A percentile compares a stretch with the other conserved stretches of the same genome.
phyloP scores from a whole-genome alignment of 2,329 filamentous ascomycete species.

The Claviceps sp. region DNA sequence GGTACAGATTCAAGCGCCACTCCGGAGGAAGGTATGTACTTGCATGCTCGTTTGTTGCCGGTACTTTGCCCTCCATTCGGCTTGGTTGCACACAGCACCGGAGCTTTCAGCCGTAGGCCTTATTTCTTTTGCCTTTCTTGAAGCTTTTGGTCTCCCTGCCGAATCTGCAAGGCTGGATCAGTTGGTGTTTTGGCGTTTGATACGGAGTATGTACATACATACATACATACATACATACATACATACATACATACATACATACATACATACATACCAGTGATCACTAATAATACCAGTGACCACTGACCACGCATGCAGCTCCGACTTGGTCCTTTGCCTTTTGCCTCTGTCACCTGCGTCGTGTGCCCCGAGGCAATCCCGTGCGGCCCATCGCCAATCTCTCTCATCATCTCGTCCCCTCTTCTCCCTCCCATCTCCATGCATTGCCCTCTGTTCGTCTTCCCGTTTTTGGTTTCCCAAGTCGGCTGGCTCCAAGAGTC shows the following conservation, averaged over 20 bases:
- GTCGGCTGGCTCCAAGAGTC: neutral
- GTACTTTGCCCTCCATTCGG: too few relatives aligned
- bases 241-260: too few relatives aligned
- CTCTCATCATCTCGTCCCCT: neutral
- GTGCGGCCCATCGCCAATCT: neutral
- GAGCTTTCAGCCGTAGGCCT: neutral
- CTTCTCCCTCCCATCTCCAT: neutral
- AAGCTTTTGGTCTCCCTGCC: neutral
- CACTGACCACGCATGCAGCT: neutral
- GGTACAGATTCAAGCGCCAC: neutral
- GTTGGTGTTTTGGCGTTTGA: slow-evolving; percentile 3
- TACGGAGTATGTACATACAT: neutral
- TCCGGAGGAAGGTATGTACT: neutral
- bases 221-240: too few relatives aligned
- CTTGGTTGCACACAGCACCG: neutral
- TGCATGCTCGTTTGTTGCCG: neutral
- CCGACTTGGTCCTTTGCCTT: neutral
- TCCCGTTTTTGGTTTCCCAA: neutral
- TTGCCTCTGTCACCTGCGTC: neutral
- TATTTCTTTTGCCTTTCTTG: neutral
- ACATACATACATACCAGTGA: too few relatives aligned
- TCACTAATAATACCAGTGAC: too few relatives aligned
- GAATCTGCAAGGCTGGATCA: neutral
- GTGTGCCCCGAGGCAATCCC: slow-evolving; percentile 1
- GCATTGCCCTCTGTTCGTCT: neutral